phyloP scores from a whole-genome alignment of 1,139 yeast species.

The Suhomyces terraborum region DNA sequence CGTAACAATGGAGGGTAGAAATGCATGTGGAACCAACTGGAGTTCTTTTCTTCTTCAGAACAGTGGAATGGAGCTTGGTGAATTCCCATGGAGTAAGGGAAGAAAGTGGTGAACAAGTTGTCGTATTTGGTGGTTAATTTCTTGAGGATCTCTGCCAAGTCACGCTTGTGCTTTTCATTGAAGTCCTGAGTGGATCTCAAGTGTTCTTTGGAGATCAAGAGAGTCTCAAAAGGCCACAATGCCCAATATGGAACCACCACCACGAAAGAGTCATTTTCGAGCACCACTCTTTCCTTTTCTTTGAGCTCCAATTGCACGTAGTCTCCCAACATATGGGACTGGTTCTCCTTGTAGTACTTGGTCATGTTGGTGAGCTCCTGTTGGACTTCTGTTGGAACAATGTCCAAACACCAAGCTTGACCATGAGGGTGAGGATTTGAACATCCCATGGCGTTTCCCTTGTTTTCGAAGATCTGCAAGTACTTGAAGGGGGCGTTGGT shows the following conservation, averaged over 20 bases:
- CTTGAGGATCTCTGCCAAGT: conserved; percentile 59
- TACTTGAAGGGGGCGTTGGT: conserved; percentile 55
- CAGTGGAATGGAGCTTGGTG: conserved; percentile 68
- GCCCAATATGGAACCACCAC: conserved; percentile 87
- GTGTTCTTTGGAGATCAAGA: conserved; percentile 59
- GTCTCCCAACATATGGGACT: conserved; percentile 60
- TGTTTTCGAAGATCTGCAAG: conserved; percentile 75
- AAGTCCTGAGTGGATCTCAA: conserved; percentile 55
- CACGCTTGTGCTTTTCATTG: conserved; percentile 48
- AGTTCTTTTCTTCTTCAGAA: conserved; percentile 35
- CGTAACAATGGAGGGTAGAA: conserved; percentile 78
- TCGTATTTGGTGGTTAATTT: conserved; percentile 67
- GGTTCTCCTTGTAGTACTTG: conserved; percentile 47
- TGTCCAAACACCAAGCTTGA: conserved; percentile 76
- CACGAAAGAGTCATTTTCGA: conserved; percentile 61
- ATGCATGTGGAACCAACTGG: conserved; percentile 74
- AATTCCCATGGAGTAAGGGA: conserved; percentile 82
- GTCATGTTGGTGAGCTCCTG: conserved; percentile 56
- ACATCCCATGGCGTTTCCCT: conserved; percentile 82
- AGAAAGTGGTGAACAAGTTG: conserved; percentile 66
- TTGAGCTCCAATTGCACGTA: conserved; percentile 61
- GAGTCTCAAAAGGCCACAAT: conserved; percentile 77
- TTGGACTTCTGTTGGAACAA: conserved; percentile 69
- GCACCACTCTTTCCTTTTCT: conserved; percentile 55
- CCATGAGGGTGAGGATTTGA: conserved; percentile 82